These are phyloP conservation scores for Aspergillus sparsus DNA, from an alignment of 495 filamentous ascomycete species.

Conservation along the genomic window DNA sequence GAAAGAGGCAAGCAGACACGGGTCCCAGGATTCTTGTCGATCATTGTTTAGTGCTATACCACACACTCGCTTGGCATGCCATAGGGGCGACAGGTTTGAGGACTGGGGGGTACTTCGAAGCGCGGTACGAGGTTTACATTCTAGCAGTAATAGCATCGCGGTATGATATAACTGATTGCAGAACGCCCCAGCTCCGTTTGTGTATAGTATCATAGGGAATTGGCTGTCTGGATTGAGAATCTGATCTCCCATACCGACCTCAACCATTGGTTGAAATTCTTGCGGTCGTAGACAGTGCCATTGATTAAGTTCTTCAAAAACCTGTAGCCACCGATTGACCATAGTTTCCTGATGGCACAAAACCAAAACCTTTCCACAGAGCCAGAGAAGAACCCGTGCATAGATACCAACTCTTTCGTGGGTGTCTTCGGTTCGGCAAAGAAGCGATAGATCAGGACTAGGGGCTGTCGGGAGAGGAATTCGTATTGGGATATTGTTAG, in stretches of 20 bases:
- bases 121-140: constrained; percentile 39
- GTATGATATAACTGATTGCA: constrained; percentile 47
- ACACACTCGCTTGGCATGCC: constrained; percentile 41
- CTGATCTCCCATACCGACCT: constrained; percentile 25
- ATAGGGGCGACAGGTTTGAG: constrained; percentile 33
- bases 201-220: constrained; percentile 44
- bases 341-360: constrained; percentile 28
- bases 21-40: constrained; percentile 37
- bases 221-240: constrained; percentile 21
- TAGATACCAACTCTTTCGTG: constrained; percentile 30
- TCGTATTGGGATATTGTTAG: constrained; percentile 27
- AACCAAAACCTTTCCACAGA: constrained; percentile 30
- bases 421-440: constrained; percentile 25
- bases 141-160: constrained; percentile 42
- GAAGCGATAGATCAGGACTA: constrained; percentile 19
- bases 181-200: constrained; percentile 42
- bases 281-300: constrained; percentile 40
- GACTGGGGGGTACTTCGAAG: constrained; percentile 22
- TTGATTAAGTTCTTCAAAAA: constrained; percentile 32
- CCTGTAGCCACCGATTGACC: constrained; percentile 26
- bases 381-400: constrained; percentile 33
- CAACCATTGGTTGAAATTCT: constrained; percentile 39
- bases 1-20: constrained; percentile 40
- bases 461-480: constrained; percentile 25
- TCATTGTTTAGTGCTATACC: constrained; percentile 44